Conservation (phyloP, 345 rosid genomes). For the Bruguiera sexangula region DNA sequence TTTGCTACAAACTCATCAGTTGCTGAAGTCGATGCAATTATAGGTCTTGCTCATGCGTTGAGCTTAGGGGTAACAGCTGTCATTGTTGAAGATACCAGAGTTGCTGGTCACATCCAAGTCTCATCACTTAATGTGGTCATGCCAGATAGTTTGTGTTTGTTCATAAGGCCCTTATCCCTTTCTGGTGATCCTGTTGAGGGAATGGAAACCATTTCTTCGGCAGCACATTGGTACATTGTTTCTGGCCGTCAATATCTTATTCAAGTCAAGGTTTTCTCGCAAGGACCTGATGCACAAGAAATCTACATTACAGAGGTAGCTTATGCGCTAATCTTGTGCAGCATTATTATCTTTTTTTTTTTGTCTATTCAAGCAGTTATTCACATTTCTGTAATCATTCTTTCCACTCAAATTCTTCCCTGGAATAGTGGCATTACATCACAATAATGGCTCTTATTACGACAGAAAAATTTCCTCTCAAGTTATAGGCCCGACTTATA, state of each 20-base stretch:
- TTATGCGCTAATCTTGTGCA: conserved; percentile 9
- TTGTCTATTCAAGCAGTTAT: background rate
- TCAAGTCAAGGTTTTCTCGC: conserved; percentile 67
- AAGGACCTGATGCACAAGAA: conserved; percentile 62
- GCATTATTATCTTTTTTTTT: background rate
- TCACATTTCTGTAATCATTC: background rate
- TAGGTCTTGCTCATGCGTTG: conserved; percentile 56
- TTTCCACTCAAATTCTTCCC: background rate
- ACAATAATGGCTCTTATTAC: too few species aligned
- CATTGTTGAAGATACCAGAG: conserved; percentile 82
- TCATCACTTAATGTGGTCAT: conserved; percentile 78
- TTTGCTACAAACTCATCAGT: conserved; percentile 63
- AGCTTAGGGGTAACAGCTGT: conserved; percentile 70
- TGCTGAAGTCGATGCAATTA: conserved; percentile 59
- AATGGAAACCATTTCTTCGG: conserved; percentile 48
- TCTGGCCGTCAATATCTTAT: conserved; percentile 65
- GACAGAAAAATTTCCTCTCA: background rate
- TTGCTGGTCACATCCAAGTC: conserved; percentile 78
- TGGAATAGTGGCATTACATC: background rate
- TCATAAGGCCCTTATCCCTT: conserved; percentile 49
- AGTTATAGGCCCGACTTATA: background rate
- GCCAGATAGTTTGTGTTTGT: conserved; percentile 62
- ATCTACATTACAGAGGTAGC: conserved; percentile 82
- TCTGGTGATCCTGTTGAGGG: conserved; percentile 58
- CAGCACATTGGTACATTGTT: conserved; percentile 69